Evolutionary conservation across 805 yeast genomes (phyloP).

Genomic region (Wickerhamomyces bovis): DNA sequence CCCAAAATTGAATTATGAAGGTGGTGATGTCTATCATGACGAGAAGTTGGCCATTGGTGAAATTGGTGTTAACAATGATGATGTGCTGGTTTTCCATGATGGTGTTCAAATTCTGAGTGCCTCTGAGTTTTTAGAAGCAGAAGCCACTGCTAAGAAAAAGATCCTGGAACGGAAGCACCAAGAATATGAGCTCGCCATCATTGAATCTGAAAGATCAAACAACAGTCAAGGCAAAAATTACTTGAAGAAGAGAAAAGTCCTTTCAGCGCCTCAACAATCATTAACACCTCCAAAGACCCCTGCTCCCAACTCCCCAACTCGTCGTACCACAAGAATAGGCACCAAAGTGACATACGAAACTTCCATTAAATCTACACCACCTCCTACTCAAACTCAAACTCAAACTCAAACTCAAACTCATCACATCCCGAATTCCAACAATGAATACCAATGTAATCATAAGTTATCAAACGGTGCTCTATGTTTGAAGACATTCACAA

Average conservation of each 20-base stretch:
- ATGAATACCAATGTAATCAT: background rate
- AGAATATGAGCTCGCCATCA: background rate
- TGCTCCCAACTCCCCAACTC: background rate
- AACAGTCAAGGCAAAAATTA: background rate
- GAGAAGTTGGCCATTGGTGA: background rate
- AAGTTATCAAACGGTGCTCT: background rate
- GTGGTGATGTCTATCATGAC: background rate
- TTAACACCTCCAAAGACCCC: background rate
- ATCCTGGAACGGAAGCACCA: background rate
- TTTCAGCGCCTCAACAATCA: background rate
- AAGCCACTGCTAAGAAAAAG: background rate
- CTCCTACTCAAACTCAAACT: background rate
- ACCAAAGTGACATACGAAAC: background rate
- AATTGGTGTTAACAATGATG: background rate
- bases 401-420: background rate
- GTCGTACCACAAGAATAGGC: background rate
- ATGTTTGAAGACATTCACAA: background rate
- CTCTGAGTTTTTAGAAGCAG: background rate
- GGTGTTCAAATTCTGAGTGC: background rate
- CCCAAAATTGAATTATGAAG: background rate
- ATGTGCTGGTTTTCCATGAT: background rate
- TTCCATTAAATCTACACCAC: background rate
- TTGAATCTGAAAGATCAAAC: background rate
- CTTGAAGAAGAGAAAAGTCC: background rate
- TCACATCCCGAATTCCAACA: background rate